phyloP scores from a whole-genome alignment of 1,284 basidiomycete genomes.

The Ceratobasidium sp. region DNA sequence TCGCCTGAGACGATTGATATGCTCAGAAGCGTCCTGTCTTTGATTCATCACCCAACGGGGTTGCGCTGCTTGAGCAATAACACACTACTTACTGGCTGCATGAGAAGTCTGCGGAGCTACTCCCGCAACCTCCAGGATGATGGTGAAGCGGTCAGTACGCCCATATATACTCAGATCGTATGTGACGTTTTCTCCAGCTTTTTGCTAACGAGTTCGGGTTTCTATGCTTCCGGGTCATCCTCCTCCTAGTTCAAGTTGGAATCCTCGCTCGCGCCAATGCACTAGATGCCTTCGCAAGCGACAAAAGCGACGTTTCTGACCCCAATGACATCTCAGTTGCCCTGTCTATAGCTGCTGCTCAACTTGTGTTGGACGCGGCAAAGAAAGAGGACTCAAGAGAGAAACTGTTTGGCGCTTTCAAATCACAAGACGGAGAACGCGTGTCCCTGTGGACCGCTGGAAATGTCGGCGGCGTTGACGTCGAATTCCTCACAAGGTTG shows the following conservation, averaged over 20 bases:
- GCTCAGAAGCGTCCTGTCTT: neutral
- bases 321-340: neutral
- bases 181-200: neutral
- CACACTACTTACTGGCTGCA: neutral
- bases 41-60: neutral
- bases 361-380: neutral
- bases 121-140: neutral
- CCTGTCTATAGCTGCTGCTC: neutral
- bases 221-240: neutral
- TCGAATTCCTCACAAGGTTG: neutral
- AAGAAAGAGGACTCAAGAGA: neutral
- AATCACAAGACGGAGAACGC: neutral
- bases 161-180: neutral
- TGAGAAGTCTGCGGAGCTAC: neutral
- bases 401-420: neutral
- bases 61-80: neutral
- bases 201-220: slow-evolving; percentile 1
- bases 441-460: neutral
- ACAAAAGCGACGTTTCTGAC: neutral
- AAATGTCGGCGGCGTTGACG: neutral
- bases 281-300: neutral
- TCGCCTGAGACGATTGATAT: neutral
- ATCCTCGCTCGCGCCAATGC: neutral
- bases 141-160: neutral
- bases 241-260: neutral